Conservation (phyloP, 139 green algal species). For the Chlorella sp. region DNA sequence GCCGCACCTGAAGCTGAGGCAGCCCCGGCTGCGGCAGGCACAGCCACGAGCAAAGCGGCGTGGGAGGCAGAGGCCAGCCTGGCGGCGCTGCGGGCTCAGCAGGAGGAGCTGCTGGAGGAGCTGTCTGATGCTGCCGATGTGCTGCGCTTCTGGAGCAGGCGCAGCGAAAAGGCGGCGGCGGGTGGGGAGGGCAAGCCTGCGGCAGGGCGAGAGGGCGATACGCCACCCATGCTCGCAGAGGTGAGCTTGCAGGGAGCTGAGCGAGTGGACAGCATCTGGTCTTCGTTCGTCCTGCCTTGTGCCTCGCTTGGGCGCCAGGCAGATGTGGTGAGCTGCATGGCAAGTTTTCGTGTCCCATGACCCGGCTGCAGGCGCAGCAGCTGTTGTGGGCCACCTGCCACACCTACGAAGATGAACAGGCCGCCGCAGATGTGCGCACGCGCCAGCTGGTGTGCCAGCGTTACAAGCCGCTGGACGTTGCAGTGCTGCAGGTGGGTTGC, state of each 20-base stretch:
- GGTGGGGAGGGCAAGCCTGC: not conserved
- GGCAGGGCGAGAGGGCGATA: not conserved
- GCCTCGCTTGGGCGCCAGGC: no score
- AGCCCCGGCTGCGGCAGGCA: not conserved
- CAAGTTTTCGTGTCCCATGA: no score
- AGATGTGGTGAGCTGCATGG: not conserved
- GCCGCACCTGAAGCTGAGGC: not conserved
- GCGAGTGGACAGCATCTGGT: no score
- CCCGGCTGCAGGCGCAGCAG: conserved; percentile 20
- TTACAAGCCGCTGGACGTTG: conserved; percentile 26
- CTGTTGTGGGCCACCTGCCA: conserved; percentile 31
- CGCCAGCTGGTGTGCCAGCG: conserved; percentile 42
- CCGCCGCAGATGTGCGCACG: not conserved
- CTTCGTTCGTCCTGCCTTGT: no score
- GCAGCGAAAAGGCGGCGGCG: conserved; percentile 33
- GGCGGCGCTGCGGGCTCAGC: not conserved
- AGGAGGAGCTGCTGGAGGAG: conserved; percentile 9
- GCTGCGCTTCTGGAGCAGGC: conserved; percentile 38
- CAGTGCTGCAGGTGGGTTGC: conserved; percentile 17
- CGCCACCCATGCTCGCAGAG: conserved; percentile 26
- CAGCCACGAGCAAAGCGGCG: not conserved
- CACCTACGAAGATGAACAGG: conserved; percentile 22
- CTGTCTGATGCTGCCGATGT: conserved; percentile 4
- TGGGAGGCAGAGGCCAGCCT: not conserved
- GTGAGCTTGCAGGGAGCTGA: not conserved